A percentile compares a stretch with the other conserved stretches of the same genome.
Evolutionary conservation across 495 filamentous ascomycete species (phyloP).

Genomic region (Penicillium parvum): DNA sequence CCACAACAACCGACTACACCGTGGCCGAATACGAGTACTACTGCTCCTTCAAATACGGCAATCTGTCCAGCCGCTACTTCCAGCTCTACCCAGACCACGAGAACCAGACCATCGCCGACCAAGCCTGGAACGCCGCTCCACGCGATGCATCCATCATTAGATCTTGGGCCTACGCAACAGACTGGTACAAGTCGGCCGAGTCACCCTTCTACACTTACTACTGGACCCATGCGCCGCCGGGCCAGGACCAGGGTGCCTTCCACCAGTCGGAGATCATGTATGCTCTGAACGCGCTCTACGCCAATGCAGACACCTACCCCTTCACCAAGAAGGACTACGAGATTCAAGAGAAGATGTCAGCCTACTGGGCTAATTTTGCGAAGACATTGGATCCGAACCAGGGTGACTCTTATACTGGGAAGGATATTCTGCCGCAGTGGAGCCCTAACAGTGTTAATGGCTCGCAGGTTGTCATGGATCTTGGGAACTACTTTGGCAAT

Average conservation of each 20-base stretch:
- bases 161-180: constrained; percentile 24
- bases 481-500: constrained; percentile 18
- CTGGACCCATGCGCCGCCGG: constrained; percentile 29
- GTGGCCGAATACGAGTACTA: constrained; percentile 20
- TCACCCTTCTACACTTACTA: constrained; percentile 29
- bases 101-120: constrained; percentile 17
- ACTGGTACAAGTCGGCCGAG: constrained; percentile 25
- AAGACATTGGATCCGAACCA: constrained; percentile 27
- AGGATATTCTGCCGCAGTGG: constrained; percentile 12
- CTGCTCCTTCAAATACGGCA: constrained; percentile 23
- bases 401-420: constrained; percentile 20
- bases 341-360: constrained; percentile 22
- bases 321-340: constrained; percentile 23
- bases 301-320: constrained; percentile 20
- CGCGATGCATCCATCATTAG: constrained; percentile 20
- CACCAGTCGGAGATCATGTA: constrained; percentile 32
- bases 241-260: constrained; percentile 26
- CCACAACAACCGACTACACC: constrained; percentile 19
- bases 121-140: constrained; percentile 26
- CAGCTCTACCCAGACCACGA: constrained; percentile 19
- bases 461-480: constrained; percentile 19
- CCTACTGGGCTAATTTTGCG: constrained; percentile 31
- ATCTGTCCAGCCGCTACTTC: constrained; percentile 21
- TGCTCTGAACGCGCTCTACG: constrained; percentile 23
- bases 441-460: constrained; percentile 16